Evolutionary conservation across 768 basidiomycete genomes (phyloP).

Genomic region (Suillus subalutaceus): DNA sequence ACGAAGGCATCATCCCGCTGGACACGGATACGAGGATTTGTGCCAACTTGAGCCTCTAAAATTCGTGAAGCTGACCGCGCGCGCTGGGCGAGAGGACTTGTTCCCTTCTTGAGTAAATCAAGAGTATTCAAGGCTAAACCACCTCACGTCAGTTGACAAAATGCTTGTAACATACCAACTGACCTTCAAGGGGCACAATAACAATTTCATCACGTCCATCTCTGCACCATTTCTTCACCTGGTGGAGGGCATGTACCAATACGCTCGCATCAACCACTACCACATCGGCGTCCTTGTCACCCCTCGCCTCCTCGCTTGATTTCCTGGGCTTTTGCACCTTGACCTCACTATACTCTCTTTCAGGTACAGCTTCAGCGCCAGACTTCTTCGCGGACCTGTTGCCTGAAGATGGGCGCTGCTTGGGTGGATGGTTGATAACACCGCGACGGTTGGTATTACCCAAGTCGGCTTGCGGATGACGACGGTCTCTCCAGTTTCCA

Average conservation of each 20-base stretch:
- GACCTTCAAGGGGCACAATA: slow-evolving; percentile 89
- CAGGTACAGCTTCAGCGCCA: slow-evolving; percentile 15
- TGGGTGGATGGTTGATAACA: slow-evolving; percentile 19
- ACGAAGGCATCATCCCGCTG: slow-evolving; percentile 84
- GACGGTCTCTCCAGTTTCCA: slow-evolving; percentile 65
- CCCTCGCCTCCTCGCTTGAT: slow-evolving; percentile 29
- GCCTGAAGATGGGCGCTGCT: slow-evolving; percentile 25
- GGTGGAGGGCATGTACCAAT: slow-evolving; percentile 73
- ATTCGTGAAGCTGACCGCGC: slow-evolving; percentile 88
- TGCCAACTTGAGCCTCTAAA: slow-evolving; percentile 84
- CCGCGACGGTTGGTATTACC: slow-evolving; percentile 22
- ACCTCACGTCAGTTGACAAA: slow-evolving; percentile 15
- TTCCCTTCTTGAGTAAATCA: slow-evolving; percentile 91
- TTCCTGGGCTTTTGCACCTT: slow-evolving; percentile 23
- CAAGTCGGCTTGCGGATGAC: slow-evolving; percentile 28
- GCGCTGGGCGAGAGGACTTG: slow-evolving; percentile 72
- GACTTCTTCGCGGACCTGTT: slow-evolving; percentile 29
- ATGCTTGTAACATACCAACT: slow-evolving; percentile 21
- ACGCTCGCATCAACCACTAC: slow-evolving; percentile 84
- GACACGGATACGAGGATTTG: slow-evolving; percentile 78
- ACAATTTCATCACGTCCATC: slow-evolving; percentile 78
- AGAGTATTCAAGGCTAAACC: slow-evolving; percentile 82
- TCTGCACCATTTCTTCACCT: slow-evolving; percentile 82
- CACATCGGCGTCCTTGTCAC: slow-evolving; percentile 68
- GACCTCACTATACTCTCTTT: slow-evolving; percentile 24